Evolutionary conservation across 768 basidiomycete genomes (phyloP).

Genomic region (Agaricus sinodeliciosus): DNA sequence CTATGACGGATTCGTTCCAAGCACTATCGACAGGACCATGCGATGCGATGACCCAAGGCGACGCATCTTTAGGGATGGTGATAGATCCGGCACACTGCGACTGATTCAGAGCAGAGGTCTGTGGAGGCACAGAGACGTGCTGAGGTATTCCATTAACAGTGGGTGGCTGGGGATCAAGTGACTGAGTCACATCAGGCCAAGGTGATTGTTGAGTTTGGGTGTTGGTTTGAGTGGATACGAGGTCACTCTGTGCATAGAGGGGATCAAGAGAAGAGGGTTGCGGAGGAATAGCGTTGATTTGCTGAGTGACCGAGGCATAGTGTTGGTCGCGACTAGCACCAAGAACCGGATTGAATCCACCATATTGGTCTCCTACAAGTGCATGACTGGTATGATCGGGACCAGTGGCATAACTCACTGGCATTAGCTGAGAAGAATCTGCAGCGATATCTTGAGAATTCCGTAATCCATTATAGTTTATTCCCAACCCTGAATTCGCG

Average conservation of each 20-base stretch:
- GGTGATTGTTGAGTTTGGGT: constrained; percentile 20
- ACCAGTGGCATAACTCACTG: not conserved
- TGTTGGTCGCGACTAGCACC: not conserved
- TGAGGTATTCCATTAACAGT: constrained; percentile 26
- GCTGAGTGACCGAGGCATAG: not conserved
- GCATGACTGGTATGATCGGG: not conserved
- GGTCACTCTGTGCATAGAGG: not conserved
- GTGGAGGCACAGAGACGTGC: constrained; percentile 17
- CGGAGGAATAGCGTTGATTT: not conserved
- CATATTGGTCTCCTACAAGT: constrained; percentile 1
- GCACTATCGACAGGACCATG: constrained; percentile 37
- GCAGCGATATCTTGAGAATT: constrained; percentile 1
- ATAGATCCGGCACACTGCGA: constrained; percentile 20
- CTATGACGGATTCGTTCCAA: constrained; percentile 30
- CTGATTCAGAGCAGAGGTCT: constrained; percentile 32
- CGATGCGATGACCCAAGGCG: constrained; percentile 50
- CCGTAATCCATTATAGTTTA: constrained; percentile 5
- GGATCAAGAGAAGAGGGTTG: constrained; percentile 1
- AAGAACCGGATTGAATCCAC: constrained; percentile 3
- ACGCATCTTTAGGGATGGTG: constrained; percentile 32
- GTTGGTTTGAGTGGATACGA: constrained; percentile 2
- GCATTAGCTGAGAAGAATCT: not conserved
- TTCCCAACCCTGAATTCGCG: not conserved
- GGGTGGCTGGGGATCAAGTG: constrained; percentile 42
- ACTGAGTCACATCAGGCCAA: constrained; percentile 29